These are phyloP conservation scores for Wickerhamomyces subpelliculosus DNA, from an alignment of 805 yeast genomes.

Conservation along the genomic window DNA sequence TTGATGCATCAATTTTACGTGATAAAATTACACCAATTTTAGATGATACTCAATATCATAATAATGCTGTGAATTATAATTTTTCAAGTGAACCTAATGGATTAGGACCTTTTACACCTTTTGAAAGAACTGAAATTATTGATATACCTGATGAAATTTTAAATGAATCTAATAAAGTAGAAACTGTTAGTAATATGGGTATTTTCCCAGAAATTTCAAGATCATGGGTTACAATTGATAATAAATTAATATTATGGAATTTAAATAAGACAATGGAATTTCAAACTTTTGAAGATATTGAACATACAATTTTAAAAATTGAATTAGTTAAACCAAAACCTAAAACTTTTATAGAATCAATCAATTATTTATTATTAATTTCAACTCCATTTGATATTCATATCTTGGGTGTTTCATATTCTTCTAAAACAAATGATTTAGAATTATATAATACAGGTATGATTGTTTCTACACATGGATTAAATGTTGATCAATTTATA, in stretches of 20 bases:
- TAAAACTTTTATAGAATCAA: conserved; percentile 71
- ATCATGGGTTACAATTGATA: conserved; percentile 82
- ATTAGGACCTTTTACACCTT: conserved; percentile 56
- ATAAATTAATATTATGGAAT: conserved; percentile 81
- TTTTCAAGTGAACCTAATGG: conserved; percentile 46
- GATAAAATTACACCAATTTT: conserved; percentile 50
- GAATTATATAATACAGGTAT: conserved; percentile 79
- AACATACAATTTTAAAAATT: conserved; percentile 71
- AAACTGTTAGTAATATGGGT: conserved; percentile 72
- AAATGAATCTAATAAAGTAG: conserved; percentile 61
- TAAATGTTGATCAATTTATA: conserved; percentile 58
- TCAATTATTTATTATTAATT: conserved; percentile 64
- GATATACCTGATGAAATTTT: conserved; percentile 77
- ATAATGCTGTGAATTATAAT: conserved; percentile 60
- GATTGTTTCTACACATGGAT: conserved; percentile 72
- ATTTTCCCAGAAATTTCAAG: conserved; percentile 72
- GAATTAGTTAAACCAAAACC: conserved; percentile 75
- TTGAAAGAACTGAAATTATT: conserved; percentile 60
- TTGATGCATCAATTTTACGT: conserved; percentile 50
- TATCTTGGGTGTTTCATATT: conserved; percentile 64
- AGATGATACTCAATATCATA: conserved; percentile 41
- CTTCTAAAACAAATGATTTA: conserved; percentile 35
- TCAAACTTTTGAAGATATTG: conserved; percentile 75
- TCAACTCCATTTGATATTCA: conserved; percentile 78
- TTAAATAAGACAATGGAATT: conserved; percentile 56